A percentile compares a stretch with the other conserved stretches of the same genome.
Evolutionary conservation across 371 early-diverging fungal genomes (phyloP).

Genomic region (Rhizopus sp.): DNA sequence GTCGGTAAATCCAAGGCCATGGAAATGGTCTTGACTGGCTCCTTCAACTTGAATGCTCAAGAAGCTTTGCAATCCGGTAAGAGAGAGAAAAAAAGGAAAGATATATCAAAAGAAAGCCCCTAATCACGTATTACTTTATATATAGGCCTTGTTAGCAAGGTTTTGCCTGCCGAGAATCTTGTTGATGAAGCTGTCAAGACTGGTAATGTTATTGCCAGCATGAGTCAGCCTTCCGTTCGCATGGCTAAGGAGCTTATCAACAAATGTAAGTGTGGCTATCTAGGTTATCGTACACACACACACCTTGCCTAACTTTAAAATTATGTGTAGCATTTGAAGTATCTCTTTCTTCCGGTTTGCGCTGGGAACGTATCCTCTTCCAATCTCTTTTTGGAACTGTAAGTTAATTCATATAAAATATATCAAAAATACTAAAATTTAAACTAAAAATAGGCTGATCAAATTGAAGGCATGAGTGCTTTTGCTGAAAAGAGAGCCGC

Average conservation of each 20-base stretch:
- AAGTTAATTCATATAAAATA: conserved; percentile 25
- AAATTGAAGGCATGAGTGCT: conserved; percentile 97
- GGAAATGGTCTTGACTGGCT: conserved; percentile 94
- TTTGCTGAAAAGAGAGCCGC: conserved; percentile 95
- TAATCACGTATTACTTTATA: neutral
- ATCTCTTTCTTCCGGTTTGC: conserved; percentile 82
- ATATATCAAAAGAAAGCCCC: neutral
- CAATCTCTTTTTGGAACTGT: conserved; percentile 91
- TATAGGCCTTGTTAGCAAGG: conserved; percentile 84
- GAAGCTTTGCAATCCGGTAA: conserved; percentile 85
- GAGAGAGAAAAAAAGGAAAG: neutral
- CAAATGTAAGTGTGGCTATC: conserved; percentile 59
- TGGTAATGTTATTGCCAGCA: conserved; percentile 81
- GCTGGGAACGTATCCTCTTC: conserved; percentile 94
- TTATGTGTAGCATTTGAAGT: conserved; percentile 79
- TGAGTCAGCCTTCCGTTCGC: conserved; percentile 86
- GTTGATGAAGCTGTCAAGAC: conserved; percentile 92
- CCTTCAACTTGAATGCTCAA: conserved; percentile 78
- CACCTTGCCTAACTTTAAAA: neutral
- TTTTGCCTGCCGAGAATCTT: conserved; percentile 86
- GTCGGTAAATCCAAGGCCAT: conserved; percentile 98
- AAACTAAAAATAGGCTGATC: conserved; percentile 68
- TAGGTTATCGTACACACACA: neutral
- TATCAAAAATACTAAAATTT: neutral
- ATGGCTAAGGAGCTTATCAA: conserved; percentile 98